Evolutionary conservation across 768 basidiomycete genomes (phyloP), one percentile per base, ranked within the genome.

Genomic region (Pleurotus salmoneostramineus): DNA sequence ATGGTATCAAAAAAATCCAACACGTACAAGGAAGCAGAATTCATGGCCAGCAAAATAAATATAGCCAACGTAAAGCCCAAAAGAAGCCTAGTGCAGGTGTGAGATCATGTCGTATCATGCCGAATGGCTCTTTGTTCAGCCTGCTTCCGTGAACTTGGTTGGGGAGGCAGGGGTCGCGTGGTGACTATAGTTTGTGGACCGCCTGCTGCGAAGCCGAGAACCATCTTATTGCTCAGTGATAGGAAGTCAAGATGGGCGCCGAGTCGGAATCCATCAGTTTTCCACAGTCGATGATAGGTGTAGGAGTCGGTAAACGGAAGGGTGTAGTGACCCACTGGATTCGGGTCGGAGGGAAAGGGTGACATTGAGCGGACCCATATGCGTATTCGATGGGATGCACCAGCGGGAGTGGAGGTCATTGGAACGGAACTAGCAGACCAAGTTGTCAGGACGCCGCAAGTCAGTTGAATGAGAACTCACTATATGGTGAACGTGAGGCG

Each of bases 251-350:
- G 78, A 32, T 74, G 68, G 0, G 76, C 75, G 14, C 87, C 86
- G 12, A 89, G 64, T 64, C 84, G 86, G 67, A 88, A 83, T 12
- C 72, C 69, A 63, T 88, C 86, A 17, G 74, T 74, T 68, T 85
- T 85, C 80, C 82, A 88, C 65, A 89, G 72, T 15, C 86, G 82
- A 62, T 87, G 85, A 68, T 82, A 88, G 57, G 83, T 68, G 64
- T 78, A 82, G 2, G 83, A 78, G 56, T 81, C 78, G 56, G 71
- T 70, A 63, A 75, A 74, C 11, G 77, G 73, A 48, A 78, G 67
- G 11, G 65, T 62, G 37, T 74, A 72, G 56, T 81, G 77, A 56
- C 71, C 71, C 62, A 74, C 73, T 7, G 77, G 73, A 56, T 66
- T 72, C 42, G 72, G 69, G 34, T 49, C 66, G 34, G 63, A 46